Base-by-base conservation (phyloP, 768 basidiomycete species). In the Floccularia luteovirens region DNA sequence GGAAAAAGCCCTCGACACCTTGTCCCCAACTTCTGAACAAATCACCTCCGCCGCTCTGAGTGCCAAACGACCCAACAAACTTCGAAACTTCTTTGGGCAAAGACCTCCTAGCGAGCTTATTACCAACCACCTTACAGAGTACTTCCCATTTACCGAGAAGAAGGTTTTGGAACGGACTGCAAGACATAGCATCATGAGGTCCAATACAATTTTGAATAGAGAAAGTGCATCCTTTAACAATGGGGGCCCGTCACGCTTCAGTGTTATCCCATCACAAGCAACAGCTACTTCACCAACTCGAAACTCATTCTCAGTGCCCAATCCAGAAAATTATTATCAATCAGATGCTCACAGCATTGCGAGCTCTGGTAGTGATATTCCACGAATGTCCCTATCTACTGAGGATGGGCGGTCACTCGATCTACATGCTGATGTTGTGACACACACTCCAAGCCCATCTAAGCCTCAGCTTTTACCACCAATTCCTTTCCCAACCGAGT, bases 31-130 rank as follows among this genome's bases (percentile, higher is more conserved):
- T 3, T 57, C 62, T 11, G 50, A 53, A 5, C 48, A 47, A 31
- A 43, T 55, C n/a, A 64, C 43, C 47, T 62, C 63, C 30, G 51
- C 62, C n/a, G 57, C 52, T 43, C 62, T 57, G 25, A 63, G 62
- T 42, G 59, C 58, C 31, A 75, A 75, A 49, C 64, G 70, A 6
- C 75, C 81, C 3, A 75, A 76, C 16, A 92, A 90, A 53, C 58
- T 92, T 34, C 87, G 87, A 60, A 92, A 91, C 69, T 99, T 98
- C 70, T 94, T 97, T 50, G 96, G 94, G 12, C 96, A 97, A 53
- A 86, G 96, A 28, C 96, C 96, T 0, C 93, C 96, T 0, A 90
- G 87, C 62, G 96, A 98, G 60, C 79, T 98, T 46, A 98, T 98
- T 66, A 89, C 93, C 19, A 94, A 72, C 5, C 93, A 98, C 55